These are phyloP conservation scores for Xylariaceae sp. DNA, from an alignment of 2,329 filamentous ascomycete species.

Conservation along the genomic window DNA sequence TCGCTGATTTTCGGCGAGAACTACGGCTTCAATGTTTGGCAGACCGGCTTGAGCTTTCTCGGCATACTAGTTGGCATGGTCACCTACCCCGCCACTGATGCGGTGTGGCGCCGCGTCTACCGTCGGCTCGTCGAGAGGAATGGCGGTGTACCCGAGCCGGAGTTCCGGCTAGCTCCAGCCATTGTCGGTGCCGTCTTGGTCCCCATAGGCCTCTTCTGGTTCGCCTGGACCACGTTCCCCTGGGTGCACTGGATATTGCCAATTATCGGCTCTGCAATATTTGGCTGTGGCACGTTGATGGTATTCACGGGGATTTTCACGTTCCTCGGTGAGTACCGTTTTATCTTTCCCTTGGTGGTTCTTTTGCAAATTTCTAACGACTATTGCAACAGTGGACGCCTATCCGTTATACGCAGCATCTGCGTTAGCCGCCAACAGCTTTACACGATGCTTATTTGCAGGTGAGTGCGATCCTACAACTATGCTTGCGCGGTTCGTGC, in stretches of 20 bases:
- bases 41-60: constrained; percentile 75
- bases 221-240: constrained; percentile 78
- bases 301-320: constrained; percentile 84
- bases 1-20: constrained; percentile 70
- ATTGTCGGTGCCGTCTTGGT: constrained; percentile 73
- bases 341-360: no score
- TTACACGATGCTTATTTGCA: constrained; percentile 73
- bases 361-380: constrained; percentile 3
- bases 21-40: constrained; percentile 74
- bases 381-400: constrained; percentile 55
- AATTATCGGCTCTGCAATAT: constrained; percentile 67
- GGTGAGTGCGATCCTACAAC: constrained; percentile 35
- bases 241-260: constrained; percentile 73
- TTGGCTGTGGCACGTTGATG: constrained; percentile 68
- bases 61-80: constrained; percentile 68
- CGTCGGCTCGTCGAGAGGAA: constrained; percentile 48
- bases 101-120: constrained; percentile 62
- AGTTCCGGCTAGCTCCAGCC: constrained; percentile 76
- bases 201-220: constrained; percentile 79
- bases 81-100: constrained; percentile 56
- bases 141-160: constrained; percentile 67
- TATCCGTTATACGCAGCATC: constrained; percentile 72
- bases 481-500: background rate
- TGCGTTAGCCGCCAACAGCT: constrained; percentile 79
- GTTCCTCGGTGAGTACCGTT: constrained; percentile 61